A percentile compares a stretch with the other conserved stretches of the same genome.
Conservation (phyloP, 2,329 filamentous ascomycete genomes). For the Sporothrix curviconia region DNA sequence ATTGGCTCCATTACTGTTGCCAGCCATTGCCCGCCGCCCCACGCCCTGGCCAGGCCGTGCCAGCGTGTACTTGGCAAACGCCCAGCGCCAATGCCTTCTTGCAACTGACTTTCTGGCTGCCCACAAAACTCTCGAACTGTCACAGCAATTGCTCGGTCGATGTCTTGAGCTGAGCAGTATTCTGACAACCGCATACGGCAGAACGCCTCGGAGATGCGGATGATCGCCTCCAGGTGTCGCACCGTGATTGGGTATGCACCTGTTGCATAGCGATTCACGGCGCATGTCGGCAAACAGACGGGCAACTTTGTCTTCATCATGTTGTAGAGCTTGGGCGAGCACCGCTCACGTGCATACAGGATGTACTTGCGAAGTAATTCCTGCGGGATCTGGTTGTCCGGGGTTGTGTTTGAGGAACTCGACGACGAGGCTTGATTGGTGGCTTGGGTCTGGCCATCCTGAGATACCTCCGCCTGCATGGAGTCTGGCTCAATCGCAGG, state of each 20-base stretch:
- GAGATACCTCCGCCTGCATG: conserved; percentile 56
- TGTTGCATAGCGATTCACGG: conserved; percentile 81
- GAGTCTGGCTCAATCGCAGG: conserved; percentile 30
- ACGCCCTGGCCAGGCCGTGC: conserved; percentile 39
- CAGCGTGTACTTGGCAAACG: conserved; percentile 90
- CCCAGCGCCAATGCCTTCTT: conserved; percentile 91
- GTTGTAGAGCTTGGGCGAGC: conserved; percentile 86
- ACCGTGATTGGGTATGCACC: conserved; percentile 97
- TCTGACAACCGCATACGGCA: conserved; percentile 98
- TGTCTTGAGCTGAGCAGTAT: conserved; percentile 83
- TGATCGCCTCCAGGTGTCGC: conserved; percentile 94
- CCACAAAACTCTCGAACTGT: conserved; percentile 94
- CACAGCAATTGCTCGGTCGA: conserved; percentile 94
- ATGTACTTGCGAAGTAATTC: conserved; percentile 94
- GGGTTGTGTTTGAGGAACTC: conserved; percentile 20
- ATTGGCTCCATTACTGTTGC: not conserved
- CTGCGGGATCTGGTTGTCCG: conserved; percentile 74
- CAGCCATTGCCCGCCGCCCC: conserved; percentile 20
- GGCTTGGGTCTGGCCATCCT: conserved; percentile 23
- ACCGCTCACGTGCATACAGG: conserved; percentile 84
- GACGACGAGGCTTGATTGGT: conserved; percentile 20
- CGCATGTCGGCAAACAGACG: conserved; percentile 95
- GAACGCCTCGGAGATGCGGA: conserved; percentile 89
- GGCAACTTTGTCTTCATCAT: conserved; percentile 95
- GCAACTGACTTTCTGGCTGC: conserved; percentile 92